phyloP scores from a whole-genome alignment of 495 filamentous ascomycete species.

The Podospora didyma region DNA sequence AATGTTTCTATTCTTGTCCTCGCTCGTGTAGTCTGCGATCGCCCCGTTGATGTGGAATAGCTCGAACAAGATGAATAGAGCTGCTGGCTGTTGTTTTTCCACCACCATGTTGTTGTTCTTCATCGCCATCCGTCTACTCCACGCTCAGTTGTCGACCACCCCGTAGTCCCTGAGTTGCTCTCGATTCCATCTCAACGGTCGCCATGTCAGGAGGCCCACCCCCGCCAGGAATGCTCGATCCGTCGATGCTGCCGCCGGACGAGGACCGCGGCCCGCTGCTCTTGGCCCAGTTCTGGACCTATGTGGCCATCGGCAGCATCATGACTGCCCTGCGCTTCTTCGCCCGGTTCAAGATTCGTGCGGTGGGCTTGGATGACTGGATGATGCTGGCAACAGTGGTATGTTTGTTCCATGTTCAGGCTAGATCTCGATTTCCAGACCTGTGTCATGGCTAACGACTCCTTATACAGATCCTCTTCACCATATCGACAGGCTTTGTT shows the following conservation, averaged over 20 bases:
- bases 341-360: not conserved
- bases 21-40: too few species aligned
- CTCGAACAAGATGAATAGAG: too few species aligned
- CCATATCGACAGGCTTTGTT: not conserved
- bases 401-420: not conserved
- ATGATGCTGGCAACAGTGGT: not conserved
- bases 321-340: not conserved
- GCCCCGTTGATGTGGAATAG: too few species aligned
- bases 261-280: slow-evolving; percentile 1
- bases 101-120: too few species aligned
- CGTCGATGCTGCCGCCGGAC: not conserved
- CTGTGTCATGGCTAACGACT: not conserved
- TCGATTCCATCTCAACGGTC: not conserved
- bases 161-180: too few species aligned
- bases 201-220: not conserved
- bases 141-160: too few species aligned
- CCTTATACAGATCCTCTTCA: not conserved
- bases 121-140: too few species aligned
- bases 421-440: not conserved
- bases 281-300: slow-evolving; percentile 1
- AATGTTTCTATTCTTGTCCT: too few species aligned
- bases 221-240: not conserved
- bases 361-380: not conserved
- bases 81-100: too few species aligned
- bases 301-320: not conserved